Evolutionary conservation across 176 grass and related monocot species (phyloP).

Genomic region (Panicum miliaceum): DNA sequence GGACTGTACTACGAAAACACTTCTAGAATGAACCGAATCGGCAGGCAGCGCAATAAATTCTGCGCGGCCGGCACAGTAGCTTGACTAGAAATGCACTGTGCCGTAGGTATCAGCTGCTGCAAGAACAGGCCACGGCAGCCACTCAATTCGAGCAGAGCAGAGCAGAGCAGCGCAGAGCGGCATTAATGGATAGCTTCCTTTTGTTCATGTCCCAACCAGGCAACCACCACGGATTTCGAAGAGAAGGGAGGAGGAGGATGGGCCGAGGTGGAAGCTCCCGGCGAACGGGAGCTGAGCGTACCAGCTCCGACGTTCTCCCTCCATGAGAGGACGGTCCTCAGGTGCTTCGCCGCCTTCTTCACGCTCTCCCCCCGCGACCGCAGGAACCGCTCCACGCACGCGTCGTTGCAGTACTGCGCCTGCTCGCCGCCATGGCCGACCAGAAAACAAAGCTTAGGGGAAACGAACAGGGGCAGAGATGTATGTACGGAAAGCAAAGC

Average conservation of each 20-base stretch:
- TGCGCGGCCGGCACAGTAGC: slow-evolving; percentile 15
- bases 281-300: slow-evolving; percentile 32
- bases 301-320: slow-evolving; percentile 83
- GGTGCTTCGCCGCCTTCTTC: slow-evolving; percentile 95
- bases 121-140: slow-evolving; percentile 22
- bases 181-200: slow-evolving; percentile 35
- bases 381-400: slow-evolving; percentile 81
- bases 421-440: slow-evolving; percentile 37
- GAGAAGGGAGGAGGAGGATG: background rate
- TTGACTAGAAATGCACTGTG: slow-evolving; percentile 53
- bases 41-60: slow-evolving; percentile 41
- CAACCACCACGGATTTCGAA: slow-evolving; percentile 35
- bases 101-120: slow-evolving; percentile 25
- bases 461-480: background rate
- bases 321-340: slow-evolving; percentile 86
- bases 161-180: background rate
- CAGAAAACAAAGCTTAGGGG: background rate
- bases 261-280: background rate
- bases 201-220: slow-evolving; percentile 23
- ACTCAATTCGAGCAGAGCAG: slow-evolving; percentile 37
- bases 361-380: slow-evolving; percentile 67
- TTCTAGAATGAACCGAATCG: background rate
- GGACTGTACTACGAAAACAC: slow-evolving; percentile 25
- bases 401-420: slow-evolving; percentile 95
- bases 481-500: background rate